These are phyloP conservation scores for Zarea fungicola DNA, from an alignment of 2,329 filamentous ascomycete species.

Conservation along the genomic window DNA sequence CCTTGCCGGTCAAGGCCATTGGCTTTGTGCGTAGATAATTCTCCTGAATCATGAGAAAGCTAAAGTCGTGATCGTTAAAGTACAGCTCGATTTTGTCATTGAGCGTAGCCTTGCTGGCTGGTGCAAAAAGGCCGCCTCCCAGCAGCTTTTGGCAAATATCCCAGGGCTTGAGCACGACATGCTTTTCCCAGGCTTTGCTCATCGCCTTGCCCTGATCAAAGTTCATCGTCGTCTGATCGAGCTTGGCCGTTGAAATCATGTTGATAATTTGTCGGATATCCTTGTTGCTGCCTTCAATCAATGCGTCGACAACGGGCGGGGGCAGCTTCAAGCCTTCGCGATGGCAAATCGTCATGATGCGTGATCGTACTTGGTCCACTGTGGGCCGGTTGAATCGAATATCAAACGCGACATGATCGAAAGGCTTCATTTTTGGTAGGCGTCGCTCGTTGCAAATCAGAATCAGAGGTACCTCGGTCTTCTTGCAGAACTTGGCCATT, in stretches of 20 bases:
- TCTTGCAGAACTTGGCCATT: slow-evolving; percentile 89
- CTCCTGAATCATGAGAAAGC: slow-evolving; percentile 95
- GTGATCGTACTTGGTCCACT: slow-evolving; percentile 81
- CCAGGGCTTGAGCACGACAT: slow-evolving; percentile 94
- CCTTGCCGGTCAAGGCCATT: slow-evolving; percentile 50
- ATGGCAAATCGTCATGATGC: slow-evolving; percentile 92
- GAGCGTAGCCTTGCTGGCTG: slow-evolving; percentile 75
- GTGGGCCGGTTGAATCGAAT: slow-evolving; percentile 85
- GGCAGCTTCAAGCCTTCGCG: slow-evolving; percentile 86
- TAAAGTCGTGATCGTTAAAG: slow-evolving; percentile 99
- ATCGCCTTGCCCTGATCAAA: slow-evolving; percentile 86
- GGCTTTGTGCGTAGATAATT: slow-evolving; percentile 90
- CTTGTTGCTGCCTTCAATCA: slow-evolving; percentile 92
- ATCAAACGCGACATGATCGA: slow-evolving; percentile 80
- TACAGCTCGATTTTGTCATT: slow-evolving; percentile 99
- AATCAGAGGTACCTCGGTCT: slow-evolving; percentile 90
- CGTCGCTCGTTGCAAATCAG: slow-evolving; percentile 95
- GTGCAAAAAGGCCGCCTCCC: slow-evolving; percentile 77
- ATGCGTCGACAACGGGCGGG: slow-evolving; percentile 75
- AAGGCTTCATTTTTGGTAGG: slow-evolving; percentile 96
- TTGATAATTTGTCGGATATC: slow-evolving; percentile 98
- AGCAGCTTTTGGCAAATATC: slow-evolving; percentile 95
- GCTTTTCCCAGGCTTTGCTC: slow-evolving; percentile 98
- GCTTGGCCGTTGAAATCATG: slow-evolving; percentile 91
- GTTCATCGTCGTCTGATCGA: slow-evolving; percentile 74